Evolutionary conservation across 176 grass and related monocot genomes (phyloP).

Genomic region (Areca catechu): DNA sequence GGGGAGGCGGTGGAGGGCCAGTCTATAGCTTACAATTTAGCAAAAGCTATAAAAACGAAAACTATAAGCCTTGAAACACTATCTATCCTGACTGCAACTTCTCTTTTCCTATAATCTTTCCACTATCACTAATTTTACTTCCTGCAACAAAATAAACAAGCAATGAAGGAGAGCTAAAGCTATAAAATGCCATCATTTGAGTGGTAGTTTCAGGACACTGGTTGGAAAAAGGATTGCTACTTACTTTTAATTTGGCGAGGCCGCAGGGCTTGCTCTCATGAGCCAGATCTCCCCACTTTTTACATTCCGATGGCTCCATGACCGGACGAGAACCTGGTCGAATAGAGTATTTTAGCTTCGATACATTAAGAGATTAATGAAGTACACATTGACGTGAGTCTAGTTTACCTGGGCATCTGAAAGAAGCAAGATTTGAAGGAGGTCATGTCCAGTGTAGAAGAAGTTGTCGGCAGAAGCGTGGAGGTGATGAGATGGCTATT

Average conservation of each 20-base stretch:
- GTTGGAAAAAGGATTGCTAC: conserved; percentile 19
- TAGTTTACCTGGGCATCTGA: conserved; percentile 5
- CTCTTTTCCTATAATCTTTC: conserved; percentile 44
- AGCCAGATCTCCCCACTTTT: conserved; percentile 29
- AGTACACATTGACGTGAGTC: too few relatives aligned
- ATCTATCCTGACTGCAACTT: conserved; percentile 36
- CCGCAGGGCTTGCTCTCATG: conserved; percentile 28
- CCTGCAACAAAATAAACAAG: conserved; percentile 47
- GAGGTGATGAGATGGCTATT: background rate
- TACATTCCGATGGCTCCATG: conserved; percentile 75
- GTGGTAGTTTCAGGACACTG: too few relatives aligned
- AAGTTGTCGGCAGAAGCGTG: background rate
- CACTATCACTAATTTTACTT: conserved; percentile 47
- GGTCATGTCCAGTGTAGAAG: conserved; percentile 1
- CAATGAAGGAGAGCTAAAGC: background rate
- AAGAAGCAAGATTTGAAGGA: conserved; percentile 7
- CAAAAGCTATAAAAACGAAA: conserved; percentile 3
- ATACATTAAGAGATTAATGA: too few relatives aligned
- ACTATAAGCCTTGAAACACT: conserved; percentile 43
- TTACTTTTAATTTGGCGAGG: conserved; percentile 70
- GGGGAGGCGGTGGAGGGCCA: conserved; percentile 22
- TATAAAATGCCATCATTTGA: too few relatives aligned
- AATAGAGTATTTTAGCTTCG: conserved; percentile 9
- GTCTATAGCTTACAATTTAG: conserved; percentile 43
- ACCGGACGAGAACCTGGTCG: conserved; percentile 50